Evolutionary conservation across 2,329 filamentous ascomycete species (phyloP).

Genomic region (Ophiostoma quercus): DNA sequence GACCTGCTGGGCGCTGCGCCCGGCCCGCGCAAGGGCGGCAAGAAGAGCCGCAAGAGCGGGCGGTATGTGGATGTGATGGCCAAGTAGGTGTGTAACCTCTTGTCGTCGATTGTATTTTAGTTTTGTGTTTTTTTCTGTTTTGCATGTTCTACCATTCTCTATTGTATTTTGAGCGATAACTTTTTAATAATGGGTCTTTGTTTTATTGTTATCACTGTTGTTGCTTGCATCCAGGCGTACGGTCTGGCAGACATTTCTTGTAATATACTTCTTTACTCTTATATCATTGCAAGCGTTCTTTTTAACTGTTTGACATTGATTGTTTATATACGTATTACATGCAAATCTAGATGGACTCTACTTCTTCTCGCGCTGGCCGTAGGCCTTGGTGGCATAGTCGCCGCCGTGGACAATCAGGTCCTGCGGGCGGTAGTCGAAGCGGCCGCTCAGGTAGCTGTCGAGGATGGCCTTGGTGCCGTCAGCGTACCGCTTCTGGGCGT

Average conservation of each 20-base stretch:
- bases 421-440: conserved; percentile 79
- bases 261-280: background rate
- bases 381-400: conserved; percentile 92
- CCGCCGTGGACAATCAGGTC: conserved; percentile 87
- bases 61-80: conserved; percentile 97
- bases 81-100: conserved; percentile 40
- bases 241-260: background rate
- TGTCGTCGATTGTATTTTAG: background rate
- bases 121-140: background rate
- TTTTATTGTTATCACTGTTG: background rate
- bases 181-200: conserved; percentile 11
- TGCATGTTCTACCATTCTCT: conserved; percentile 5
- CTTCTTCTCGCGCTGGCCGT: conserved; percentile 65
- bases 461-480: conserved; percentile 84
- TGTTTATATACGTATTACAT: conserved; percentile 5
- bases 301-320: background rate
- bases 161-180: conserved; percentile 15
- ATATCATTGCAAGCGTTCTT: too few species aligned
- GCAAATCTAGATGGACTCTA: background rate
- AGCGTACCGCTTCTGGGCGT: conserved; percentile 91
- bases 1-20: conserved; percentile 75
- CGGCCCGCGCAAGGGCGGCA: conserved; percentile 60
- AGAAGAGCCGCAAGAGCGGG: conserved; percentile 73
- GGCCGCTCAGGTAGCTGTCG: conserved; percentile 82
- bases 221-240: background rate